Conservation (phyloP, 1,139 yeast species). For the Debaryomycetaceae sp. region DNA sequence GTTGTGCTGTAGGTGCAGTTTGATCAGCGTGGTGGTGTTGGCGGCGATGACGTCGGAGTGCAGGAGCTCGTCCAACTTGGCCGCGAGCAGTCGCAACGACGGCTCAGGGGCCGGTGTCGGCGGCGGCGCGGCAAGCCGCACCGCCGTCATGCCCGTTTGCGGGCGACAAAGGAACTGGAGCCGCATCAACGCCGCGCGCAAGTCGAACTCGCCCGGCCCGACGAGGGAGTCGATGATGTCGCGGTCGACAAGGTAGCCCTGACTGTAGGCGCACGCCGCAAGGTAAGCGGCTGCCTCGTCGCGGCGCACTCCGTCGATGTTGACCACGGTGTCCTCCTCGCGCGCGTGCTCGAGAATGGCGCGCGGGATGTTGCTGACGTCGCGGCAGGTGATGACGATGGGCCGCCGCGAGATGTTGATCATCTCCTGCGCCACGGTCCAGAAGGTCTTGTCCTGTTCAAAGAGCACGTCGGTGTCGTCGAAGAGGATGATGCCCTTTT, state of each 20-base stretch:
- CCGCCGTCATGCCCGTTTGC: too few relatives aligned
- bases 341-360: conserved; percentile 43
- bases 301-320: conserved; percentile 16
- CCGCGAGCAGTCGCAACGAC: conserved; percentile 9
- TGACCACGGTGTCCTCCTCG: conserved; percentile 35
- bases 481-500: conserved; percentile 66
- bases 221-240: conserved; percentile 31
- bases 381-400: conserved; percentile 69
- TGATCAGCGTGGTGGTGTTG: conserved; percentile 31
- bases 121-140: too few relatives aligned
- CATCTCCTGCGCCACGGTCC: conserved; percentile 68
- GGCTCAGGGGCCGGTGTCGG: too few relatives aligned
- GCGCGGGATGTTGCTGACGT: conserved; percentile 50
- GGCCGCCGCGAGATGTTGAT: conserved; percentile 73
- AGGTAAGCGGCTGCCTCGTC: conserved; percentile 27
- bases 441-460: conserved; percentile 75
- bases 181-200: conserved; percentile 50
- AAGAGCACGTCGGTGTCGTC: conserved; percentile 86
- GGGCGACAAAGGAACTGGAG: conserved; percentile 59
- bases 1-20: conserved; percentile 30
- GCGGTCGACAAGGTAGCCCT: conserved; percentile 33
- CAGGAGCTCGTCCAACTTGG: conserved; percentile 32
- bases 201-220: conserved; percentile 41
- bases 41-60: conserved; percentile 32
- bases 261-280: conserved; percentile 37